Evolutionary conservation across 208 protist species (phyloP), one percentile per base, ranked within the genome.

Genomic region (Trypanosoma brucei): DNA sequence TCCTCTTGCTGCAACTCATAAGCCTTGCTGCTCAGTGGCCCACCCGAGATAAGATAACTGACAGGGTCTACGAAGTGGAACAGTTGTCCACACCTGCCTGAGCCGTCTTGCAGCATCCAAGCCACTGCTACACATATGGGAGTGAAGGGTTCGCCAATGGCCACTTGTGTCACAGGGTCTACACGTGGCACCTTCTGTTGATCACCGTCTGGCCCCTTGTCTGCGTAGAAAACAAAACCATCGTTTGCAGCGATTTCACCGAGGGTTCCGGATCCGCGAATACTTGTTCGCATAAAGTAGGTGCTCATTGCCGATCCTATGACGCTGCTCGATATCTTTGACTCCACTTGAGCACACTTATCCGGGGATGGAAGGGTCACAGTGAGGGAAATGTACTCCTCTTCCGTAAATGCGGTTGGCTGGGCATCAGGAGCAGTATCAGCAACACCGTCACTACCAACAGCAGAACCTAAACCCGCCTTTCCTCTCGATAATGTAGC

Each of bases 21-120:
- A 37, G 82, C 74, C 36, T 72, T 65, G 4, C 49, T 50, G 33
- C 59, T 63, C 11, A 34, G 9, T 5, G 40, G 42, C 1, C 33
- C 37, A 7, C 38, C 13, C 3, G 45, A 48, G 14, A 33, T 37
- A 59, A 89, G 54, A 57, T 78, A 82, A 53, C 69, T 59, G 54
- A 89, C 74, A 8, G 80, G 79, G 67, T 92, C 83, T 35, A 92
- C 66, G 53, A 87, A 82, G 59, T 84, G 77, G 58, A 89, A 92
- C 1, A 84, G 59, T 55, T 92, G 83, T 4, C 86, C 86, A 49
- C 75, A 69, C 13, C 63, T 42, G 8, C 53, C 57, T 5, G 30
- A 35, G 35, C 36, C 42, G 55, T 66, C 59, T 33, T 73, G 65
- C n/a, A 79, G 38, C 37, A 75, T 59, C 87, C 87, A 93, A 31